Base-by-base conservation (phyloP, 495 filamentous ascomycete species). In the Podospora didyma region DNA sequence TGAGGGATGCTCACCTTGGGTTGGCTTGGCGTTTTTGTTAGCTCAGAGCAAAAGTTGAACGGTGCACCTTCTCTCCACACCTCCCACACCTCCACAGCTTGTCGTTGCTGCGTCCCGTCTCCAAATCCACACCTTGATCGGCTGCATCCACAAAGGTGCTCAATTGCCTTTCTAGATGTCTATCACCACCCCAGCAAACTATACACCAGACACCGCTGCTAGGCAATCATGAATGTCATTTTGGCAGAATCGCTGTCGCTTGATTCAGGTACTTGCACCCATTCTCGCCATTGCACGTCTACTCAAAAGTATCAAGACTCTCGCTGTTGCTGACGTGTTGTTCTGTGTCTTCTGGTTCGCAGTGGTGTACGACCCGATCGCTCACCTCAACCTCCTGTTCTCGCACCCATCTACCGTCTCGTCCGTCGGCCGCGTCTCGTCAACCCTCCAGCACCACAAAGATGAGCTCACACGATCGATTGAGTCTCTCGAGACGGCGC, bases 361-460 rank as follows among this genome's bases (percentile, higher is more conserved):
- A 98, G 95, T 86, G 60, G 87, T 96, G 66, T 98, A 96, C 75
- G 88, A 97, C 68, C 92, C 95, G 48, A 86, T 96, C 62, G 83
- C 89, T 49, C 93, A 98, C 71, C 83, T 97, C 50, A 97, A 98
- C 76, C 76, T 86, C 58, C 86, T 97, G 63, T 98, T 98, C 77
- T 88, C 93, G 42, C 90, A 96, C 70, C 89, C 91, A 7, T 90
- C 89, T 26, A 89, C 92, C 62, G 85, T 97, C 48, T 85, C 86
- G 54, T 88, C 89, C 57, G 86, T 96, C 54, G 76, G 78, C 45
- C 78, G 81, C 41, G 87, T 90, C 51, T 88, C 88, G 26, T 73
- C 82, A 42, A 83, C 84, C 48, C 84, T 98, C 53, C 81, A 82
- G 67, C 75, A 74, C 64, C 87, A 90, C 74, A 88, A 96, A 75